Evolutionary conservation across 768 basidiomycete genomes (phyloP).

Genomic region (Dendrothele bispora): DNA sequence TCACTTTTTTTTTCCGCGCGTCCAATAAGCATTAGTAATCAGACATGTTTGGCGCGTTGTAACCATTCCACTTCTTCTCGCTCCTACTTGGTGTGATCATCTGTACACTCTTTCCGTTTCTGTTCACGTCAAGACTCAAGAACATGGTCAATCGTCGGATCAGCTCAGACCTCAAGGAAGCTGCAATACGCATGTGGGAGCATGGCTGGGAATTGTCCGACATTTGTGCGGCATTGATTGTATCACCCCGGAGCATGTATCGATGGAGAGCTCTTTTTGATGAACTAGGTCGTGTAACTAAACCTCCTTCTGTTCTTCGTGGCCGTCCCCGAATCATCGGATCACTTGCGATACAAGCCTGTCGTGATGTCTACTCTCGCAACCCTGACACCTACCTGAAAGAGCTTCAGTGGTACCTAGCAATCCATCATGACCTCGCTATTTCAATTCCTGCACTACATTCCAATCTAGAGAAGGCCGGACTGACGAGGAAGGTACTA

Average conservation of each 20-base stretch:
- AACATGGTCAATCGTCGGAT: conserved; percentile 23
- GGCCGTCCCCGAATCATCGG: too few species aligned
- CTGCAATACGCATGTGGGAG: conserved; percentile 20
- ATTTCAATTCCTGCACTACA: conserved; percentile 15
- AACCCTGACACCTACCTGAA: too few species aligned
- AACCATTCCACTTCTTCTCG: too few species aligned
- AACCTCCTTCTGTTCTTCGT: too few species aligned
- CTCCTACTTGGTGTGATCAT: too few species aligned
- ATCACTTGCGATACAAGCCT: too few species aligned
- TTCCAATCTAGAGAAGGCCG: conserved; percentile 10
- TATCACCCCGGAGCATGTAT: conserved; percentile 24
- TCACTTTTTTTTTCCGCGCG: too few species aligned
- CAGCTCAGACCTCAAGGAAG: conserved; percentile 25
- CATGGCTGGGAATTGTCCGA: conserved; percentile 17
- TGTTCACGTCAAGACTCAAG: too few species aligned
- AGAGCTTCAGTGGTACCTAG: conserved; percentile 13
- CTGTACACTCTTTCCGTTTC: too few species aligned
- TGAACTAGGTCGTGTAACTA: conserved; percentile 12
- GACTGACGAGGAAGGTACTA: conserved; percentile 14
- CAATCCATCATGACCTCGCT: conserved; percentile 10
- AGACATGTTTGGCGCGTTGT: too few species aligned
- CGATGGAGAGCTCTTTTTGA: conserved; percentile 23
- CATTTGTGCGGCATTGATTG: conserved; percentile 18
- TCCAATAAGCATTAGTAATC: too few species aligned
- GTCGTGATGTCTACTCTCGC: too few species aligned